A percentile compares a stretch with the other conserved stretches of the same genome.
phyloP scores from a whole-genome alignment of 2,329 filamentous ascomycete genomes.

The Sclerotinia borealis region DNA sequence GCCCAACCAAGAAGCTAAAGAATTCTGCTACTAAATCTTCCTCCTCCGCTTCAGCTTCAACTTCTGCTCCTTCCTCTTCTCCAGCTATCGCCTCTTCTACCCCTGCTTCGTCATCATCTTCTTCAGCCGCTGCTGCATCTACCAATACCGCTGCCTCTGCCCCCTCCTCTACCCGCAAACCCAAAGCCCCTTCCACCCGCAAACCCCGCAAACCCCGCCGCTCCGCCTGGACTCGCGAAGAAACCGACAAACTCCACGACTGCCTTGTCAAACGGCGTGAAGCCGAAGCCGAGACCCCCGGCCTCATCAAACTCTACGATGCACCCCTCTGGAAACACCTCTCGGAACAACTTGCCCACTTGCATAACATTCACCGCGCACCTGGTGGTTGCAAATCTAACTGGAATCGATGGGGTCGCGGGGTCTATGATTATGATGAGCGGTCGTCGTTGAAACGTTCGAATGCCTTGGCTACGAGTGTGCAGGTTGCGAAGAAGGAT shows the following conservation, averaged over 20 bases:
- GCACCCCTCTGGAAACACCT: neutral
- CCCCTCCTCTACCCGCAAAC: no score
- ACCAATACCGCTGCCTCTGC: no score
- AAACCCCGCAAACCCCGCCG: neutral
- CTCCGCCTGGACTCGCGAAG: neutral
- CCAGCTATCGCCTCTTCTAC: neutral
- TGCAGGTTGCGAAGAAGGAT: neutral
- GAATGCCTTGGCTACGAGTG: neutral
- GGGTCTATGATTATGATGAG: neutral
- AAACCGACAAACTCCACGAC: neutral
- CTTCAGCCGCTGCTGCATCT: neutral
- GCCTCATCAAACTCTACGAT: neutral
- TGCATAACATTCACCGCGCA: neutral
- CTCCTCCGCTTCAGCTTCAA: rapidly evolving
- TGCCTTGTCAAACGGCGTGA: neutral
- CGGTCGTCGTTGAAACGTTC: neutral
- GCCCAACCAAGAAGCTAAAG: neutral
- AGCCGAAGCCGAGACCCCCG: neutral
- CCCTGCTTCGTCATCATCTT: neutral
- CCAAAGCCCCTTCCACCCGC: neutral
- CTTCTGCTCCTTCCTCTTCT: neutral
- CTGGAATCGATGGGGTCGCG: neutral
- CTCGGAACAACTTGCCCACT: neutral
- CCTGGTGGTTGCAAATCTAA: neutral
- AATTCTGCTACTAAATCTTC: neutral